Percentiles rank a stretch among this genome's conserved stretches.
These are phyloP conservation scores for Pleurozium schreberi DNA, from an alignment of 225 moss, liverwort and hornwort genomes.

Conservation along the genomic window DNA sequence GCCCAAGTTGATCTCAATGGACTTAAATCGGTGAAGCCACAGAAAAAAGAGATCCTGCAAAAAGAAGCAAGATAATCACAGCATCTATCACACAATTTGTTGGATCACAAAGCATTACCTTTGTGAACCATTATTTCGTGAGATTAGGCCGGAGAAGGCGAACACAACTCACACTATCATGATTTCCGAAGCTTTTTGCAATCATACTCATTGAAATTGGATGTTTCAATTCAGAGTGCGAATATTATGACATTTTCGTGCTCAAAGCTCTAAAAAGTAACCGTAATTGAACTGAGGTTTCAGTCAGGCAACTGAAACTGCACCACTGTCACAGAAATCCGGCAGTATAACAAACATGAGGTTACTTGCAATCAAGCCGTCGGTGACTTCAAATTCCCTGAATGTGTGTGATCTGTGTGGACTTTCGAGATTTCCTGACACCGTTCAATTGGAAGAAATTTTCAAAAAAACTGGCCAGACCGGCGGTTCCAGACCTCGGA, in stretches of 20 bases:
- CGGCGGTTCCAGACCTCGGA: not conserved
- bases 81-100: not conserved
- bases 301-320: not conserved
- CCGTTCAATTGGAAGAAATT: not conserved
- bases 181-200: not conserved
- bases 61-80: not conserved
- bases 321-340: no score
- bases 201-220: no score
- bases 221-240: not conserved
- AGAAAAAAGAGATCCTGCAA: not conserved
- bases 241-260: not conserved
- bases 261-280: not conserved
- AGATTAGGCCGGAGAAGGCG: not conserved
- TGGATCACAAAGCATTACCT: not conserved
- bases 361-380: not conserved
- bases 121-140: not conserved
- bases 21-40: not conserved
- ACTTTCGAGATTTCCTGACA: not conserved
- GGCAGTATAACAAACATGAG: not conserved
- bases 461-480: not conserved
- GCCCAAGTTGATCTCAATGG: not conserved
- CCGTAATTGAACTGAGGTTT: not conserved
- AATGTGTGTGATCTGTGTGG: not conserved
- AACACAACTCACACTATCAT: not conserved
- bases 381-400: not conserved